These are phyloP conservation scores for Claviceps maximensis DNA, from an alignment of 2,329 filamentous ascomycete genomes.

Conservation along the genomic window DNA sequence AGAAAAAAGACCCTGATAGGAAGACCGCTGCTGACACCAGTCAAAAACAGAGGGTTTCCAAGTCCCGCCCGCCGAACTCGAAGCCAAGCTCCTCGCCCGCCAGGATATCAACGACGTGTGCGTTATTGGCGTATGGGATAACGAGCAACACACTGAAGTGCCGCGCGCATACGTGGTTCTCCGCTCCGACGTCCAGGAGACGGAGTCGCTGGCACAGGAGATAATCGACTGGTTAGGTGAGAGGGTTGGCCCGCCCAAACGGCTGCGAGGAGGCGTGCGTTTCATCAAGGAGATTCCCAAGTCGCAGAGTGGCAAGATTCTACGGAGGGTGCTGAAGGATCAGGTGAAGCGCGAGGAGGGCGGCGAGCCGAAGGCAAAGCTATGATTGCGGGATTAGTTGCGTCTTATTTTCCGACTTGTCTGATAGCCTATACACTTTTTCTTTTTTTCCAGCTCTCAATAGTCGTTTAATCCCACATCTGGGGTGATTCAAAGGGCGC, in stretches of 20 bases:
- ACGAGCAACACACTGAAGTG: conserved; percentile 50
- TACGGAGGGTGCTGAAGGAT: conserved; percentile 35
- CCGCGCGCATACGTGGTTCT: conserved; percentile 36
- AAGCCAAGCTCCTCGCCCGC: conserved; percentile 31
- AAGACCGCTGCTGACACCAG: background rate
- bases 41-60: conserved; percentile 45
- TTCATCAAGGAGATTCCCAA: conserved; percentile 60
- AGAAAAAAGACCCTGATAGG: background rate
- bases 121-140: conserved; percentile 48
- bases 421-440: too few species aligned
- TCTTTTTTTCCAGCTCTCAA: too few species aligned
- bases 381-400: conserved; percentile 19
- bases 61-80: conserved; percentile 56
- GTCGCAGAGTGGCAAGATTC: conserved; percentile 43
- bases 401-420: too few species aligned
- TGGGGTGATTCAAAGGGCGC: too few species aligned
- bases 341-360: conserved; percentile 23
- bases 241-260: conserved; percentile 53
- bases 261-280: conserved; percentile 55
- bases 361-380: conserved; percentile 19
- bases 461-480: too few species aligned
- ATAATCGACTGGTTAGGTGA: conserved; percentile 30
- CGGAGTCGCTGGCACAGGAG: conserved; percentile 20
- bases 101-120: conserved; percentile 43
- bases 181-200: conserved; percentile 21